Evolutionary conservation across 805 yeast genomes (phyloP).

Genomic region (Komagataella kurtzmanii): DNA sequence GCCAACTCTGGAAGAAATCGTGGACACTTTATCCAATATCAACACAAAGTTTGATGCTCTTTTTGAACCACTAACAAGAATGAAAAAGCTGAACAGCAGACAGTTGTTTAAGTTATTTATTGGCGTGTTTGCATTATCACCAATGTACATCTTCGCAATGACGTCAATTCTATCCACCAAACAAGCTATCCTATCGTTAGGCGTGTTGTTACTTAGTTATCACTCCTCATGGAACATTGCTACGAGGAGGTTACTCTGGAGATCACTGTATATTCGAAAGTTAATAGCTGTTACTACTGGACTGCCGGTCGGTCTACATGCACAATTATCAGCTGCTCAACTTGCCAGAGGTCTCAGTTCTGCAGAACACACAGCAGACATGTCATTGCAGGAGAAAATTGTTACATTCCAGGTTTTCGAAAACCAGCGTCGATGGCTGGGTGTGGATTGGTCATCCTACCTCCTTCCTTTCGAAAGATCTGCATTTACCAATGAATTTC

Average conservation of each 20-base stretch:
- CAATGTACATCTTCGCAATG: slow-evolving; percentile 26
- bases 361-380: slow-evolving; percentile 4
- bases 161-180: slow-evolving; percentile 19
- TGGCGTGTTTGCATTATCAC: slow-evolving; percentile 24
- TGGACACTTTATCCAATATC: slow-evolving; percentile 32
- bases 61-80: slow-evolving; percentile 19
- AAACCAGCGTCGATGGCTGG: slow-evolving; percentile 50
- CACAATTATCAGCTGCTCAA: not conserved
- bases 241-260: slow-evolving; percentile 32
- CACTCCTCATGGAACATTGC: slow-evolving; percentile 36
- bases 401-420: slow-evolving; percentile 38
- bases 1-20: slow-evolving; percentile 40
- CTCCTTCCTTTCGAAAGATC: slow-evolving; percentile 40
- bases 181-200: slow-evolving; percentile 21
- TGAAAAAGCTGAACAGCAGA: slow-evolving; percentile 2
- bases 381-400: slow-evolving; percentile 18
- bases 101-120: slow-evolving; percentile 19
- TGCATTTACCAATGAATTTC: slow-evolving; percentile 29
- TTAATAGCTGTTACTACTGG: slow-evolving; percentile 28
- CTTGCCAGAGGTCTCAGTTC: not conserved
- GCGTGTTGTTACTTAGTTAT: slow-evolving; percentile 25
- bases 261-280: slow-evolving; percentile 29
- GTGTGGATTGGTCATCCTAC: slow-evolving; percentile 42
- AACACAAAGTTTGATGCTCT: slow-evolving; percentile 26
- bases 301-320: slow-evolving; percentile 9